Conservation (phyloP, 352 stramenopile species). For the Phytopythium cucurbitacearum region DNA sequence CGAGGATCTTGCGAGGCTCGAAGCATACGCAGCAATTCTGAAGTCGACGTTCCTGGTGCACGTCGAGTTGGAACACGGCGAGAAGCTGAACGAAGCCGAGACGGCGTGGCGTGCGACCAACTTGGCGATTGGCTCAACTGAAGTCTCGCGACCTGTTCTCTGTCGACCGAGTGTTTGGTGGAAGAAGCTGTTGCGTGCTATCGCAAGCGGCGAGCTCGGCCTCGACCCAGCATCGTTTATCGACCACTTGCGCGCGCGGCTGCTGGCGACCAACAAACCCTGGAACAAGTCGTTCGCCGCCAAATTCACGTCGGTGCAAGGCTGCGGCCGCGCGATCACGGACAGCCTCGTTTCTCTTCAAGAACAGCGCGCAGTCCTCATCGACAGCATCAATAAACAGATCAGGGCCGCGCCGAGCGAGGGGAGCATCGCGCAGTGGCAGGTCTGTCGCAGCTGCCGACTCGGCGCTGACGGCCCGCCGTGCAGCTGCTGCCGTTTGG, state of each 20-base stretch:
- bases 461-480: slow-evolving; percentile 45
- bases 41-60: slow-evolving; percentile 42
- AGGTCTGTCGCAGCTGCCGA: slow-evolving; percentile 60
- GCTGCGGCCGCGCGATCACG: slow-evolving; percentile 40
- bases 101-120: slow-evolving; percentile 8
- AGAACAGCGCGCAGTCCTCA: slow-evolving; percentile 25
- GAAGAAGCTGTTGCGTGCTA: slow-evolving; percentile 27
- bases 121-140: background rate
- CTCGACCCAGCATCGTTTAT: slow-evolving; percentile 21
- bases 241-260: slow-evolving; percentile 35
- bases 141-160: slow-evolving; percentile 22
- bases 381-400: slow-evolving; percentile 26
- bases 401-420: slow-evolving; percentile 31
- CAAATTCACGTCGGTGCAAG: slow-evolving; percentile 34
- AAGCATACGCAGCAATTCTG: slow-evolving; percentile 23
- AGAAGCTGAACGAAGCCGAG: slow-evolving; percentile 9
- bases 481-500: slow-evolving; percentile 65
- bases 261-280: slow-evolving; percentile 31
- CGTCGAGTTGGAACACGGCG: slow-evolving; percentile 26
- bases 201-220: slow-evolving; percentile 19
- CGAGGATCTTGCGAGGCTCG: slow-evolving; percentile 33
- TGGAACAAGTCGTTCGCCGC: slow-evolving; percentile 41
- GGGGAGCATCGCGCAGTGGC: slow-evolving; percentile 48
- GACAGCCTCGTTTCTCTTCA: slow-evolving; percentile 40
- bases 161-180: slow-evolving; percentile 30